Evolutionary conservation across 2,329 filamentous ascomycete species (phyloP).

Genomic region (Akanthomyces muscarius): DNA sequence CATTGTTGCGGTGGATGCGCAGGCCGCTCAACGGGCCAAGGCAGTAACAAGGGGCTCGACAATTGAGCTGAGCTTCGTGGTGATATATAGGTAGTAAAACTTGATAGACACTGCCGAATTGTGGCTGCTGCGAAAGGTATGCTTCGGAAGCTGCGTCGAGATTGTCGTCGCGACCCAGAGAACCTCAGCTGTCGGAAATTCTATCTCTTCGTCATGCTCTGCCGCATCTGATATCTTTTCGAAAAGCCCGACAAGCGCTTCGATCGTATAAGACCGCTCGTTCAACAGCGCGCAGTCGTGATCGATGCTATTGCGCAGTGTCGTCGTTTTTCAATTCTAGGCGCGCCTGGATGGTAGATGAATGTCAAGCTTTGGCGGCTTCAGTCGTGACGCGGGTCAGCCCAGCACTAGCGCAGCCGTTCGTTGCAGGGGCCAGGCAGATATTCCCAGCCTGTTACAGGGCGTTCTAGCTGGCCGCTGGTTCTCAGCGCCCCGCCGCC

Average conservation of each 20-base stretch:
- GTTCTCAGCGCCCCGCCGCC: background rate
- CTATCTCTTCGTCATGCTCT: slow-evolving; percentile 16
- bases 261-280: background rate
- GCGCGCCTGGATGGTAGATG: slow-evolving; percentile 4
- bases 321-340: slow-evolving; percentile 7
- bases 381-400: slow-evolving; percentile 15
- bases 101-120: background rate
- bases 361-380: slow-evolving; percentile 13
- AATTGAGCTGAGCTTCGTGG: background rate
- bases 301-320: slow-evolving; percentile 1
- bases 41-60: background rate
- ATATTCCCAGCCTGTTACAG: background rate
- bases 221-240: background rate
- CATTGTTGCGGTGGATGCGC: slow-evolving; percentile 22
- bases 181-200: slow-evolving; percentile 8
- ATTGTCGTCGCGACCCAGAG: slow-evolving; percentile 8
- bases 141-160: slow-evolving; percentile 10
- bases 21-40: background rate
- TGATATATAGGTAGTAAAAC: background rate
- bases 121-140: background rate
- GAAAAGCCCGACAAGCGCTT: background rate
- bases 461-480: background rate
- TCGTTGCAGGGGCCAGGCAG: background rate
- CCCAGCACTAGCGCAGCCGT: background rate
- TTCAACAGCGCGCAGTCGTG: background rate